phyloP scores from a whole-genome alignment of 345 rosid species.

The Physaria fendleri region DNA sequence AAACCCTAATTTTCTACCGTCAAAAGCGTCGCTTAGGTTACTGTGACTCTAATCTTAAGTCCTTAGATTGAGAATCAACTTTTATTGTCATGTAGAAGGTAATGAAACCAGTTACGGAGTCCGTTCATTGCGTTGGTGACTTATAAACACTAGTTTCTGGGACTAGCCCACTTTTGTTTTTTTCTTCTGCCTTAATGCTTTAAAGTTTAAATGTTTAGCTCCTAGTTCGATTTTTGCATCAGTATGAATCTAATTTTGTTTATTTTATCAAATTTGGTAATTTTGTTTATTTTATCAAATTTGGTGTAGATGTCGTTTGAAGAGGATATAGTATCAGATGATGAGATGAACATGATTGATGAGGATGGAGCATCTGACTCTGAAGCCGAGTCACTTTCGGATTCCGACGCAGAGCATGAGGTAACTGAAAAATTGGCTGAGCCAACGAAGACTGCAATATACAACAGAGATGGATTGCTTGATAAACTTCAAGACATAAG shows the following conservation, averaged over 20 bases:
- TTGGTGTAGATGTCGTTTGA: slow-evolving; percentile 27
- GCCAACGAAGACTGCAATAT: slow-evolving; percentile 55
- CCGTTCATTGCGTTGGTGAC: background rate
- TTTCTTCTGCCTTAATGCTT: background rate
- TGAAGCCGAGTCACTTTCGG: slow-evolving; percentile 49
- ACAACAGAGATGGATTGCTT: slow-evolving; percentile 53
- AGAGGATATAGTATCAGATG: slow-evolving; percentile 37
- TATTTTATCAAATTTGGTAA: too few species aligned
- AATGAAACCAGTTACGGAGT: background rate
- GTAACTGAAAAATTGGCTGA: slow-evolving; percentile 50
- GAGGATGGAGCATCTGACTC: slow-evolving; percentile 33
- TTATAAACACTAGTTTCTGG: background rate
- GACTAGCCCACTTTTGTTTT: background rate
- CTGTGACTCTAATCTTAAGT: too few species aligned
- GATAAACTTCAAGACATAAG: slow-evolving; percentile 77
- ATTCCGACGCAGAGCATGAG: slow-evolving; percentile 51
- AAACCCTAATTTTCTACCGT: slow-evolving; percentile 5
- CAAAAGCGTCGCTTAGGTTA: too few species aligned
- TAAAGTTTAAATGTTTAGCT: background rate
- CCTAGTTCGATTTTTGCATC: background rate
- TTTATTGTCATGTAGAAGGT: background rate
- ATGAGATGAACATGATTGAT: slow-evolving; percentile 35
- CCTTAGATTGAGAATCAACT: background rate
- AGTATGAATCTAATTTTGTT: background rate
- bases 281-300: background rate